Base-by-base conservation (phyloP, 441 rosid species). In the Brassica balearica region DNA sequence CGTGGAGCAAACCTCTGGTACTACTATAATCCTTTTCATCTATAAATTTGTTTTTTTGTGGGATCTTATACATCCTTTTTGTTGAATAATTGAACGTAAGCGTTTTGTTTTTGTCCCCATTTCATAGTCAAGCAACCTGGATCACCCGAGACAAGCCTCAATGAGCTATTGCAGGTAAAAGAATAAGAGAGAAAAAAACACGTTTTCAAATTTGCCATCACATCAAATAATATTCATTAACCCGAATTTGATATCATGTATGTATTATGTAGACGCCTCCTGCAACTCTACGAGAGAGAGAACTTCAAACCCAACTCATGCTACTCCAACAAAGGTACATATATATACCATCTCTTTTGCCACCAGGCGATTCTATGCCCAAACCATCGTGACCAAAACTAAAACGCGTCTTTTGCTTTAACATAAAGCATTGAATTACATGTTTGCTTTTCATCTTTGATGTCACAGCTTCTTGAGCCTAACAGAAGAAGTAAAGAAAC, bases 1-100 rank as follows among this genome's bases (percentile, higher is more conserved):
- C 71, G 70, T 88, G 83, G 98, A 95, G 88, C 94, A 92, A 87
- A 82, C 78, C 56, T 91, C 91, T 76, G 97, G 98, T 96, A 92
- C 69, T 96, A 92, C 69, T 71, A 62, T 74, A 27, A 43, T 25
- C 46, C 14, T 79, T 19, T 74, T 66, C 34, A 36, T 77, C 25
- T 63, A 8, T 9, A 8, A 14, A 70, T 20, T 20, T 64, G 12
- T 6, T 61, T 55, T 60, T 61, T 17, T 19, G 8, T 25, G 60
- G 15, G 59, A 17, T 68, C 55, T 58, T 56, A 59, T 58, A 22
- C 48, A 22, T 43, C 23, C 8, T 7, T 68, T 3, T 22, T 11
- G 41, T 22, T 66, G 48, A 63, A 56, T 10, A 68, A 69, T 7
- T 66, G 38, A 41, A 68, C 32, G 69, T 63, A 65, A 61, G 51